These are phyloP conservation scores for Ramaria sp. DNA, from an alignment of 768 basidiomycete genomes.

Conservation along the genomic window DNA sequence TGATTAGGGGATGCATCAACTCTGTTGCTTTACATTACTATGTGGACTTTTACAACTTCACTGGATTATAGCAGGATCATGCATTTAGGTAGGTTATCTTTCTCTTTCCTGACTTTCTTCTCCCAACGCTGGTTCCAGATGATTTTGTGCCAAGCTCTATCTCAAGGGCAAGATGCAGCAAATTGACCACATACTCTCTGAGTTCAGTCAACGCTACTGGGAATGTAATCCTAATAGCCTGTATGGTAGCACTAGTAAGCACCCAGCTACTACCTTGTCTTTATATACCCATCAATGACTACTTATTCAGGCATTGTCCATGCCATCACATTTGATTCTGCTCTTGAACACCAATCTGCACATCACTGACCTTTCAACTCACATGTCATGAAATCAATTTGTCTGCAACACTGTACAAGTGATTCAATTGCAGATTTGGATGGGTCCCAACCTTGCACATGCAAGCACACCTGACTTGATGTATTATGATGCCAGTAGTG, in stretches of 20 bases:
- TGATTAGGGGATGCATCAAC: conserved; percentile 61
- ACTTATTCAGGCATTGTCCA: conserved; percentile 75
- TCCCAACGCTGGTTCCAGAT: conserved; percentile 31
- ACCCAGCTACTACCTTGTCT: conserved; percentile 2
- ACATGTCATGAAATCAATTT: conserved; percentile 91
- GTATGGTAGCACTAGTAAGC: conserved; percentile 81
- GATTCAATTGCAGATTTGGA: conserved; percentile 66
- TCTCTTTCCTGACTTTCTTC: background rate
- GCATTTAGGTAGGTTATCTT: conserved; percentile 63
- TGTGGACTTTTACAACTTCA: conserved; percentile 84
- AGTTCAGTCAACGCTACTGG: conserved; percentile 85
- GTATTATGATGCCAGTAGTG: conserved; percentile 47
- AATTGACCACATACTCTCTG: conserved; percentile 90
- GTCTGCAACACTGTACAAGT: conserved; percentile 84
- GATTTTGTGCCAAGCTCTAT: conserved; percentile 83
- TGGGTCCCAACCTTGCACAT: conserved; percentile 29
- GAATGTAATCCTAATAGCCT: conserved; percentile 74
- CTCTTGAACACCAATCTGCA: conserved; percentile 96
- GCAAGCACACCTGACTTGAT: conserved; percentile 53
- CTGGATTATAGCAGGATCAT: conserved; percentile 66
- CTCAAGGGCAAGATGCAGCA: conserved; percentile 97
- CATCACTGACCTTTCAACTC: conserved; percentile 76
- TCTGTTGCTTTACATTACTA: conserved; percentile 68
- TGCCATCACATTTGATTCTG: conserved; percentile 77
- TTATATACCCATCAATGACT: conserved; percentile 6